Conservation (phyloP, 1,284 basidiomycete species). For the Sphaerobolus stellatus region DNA sequence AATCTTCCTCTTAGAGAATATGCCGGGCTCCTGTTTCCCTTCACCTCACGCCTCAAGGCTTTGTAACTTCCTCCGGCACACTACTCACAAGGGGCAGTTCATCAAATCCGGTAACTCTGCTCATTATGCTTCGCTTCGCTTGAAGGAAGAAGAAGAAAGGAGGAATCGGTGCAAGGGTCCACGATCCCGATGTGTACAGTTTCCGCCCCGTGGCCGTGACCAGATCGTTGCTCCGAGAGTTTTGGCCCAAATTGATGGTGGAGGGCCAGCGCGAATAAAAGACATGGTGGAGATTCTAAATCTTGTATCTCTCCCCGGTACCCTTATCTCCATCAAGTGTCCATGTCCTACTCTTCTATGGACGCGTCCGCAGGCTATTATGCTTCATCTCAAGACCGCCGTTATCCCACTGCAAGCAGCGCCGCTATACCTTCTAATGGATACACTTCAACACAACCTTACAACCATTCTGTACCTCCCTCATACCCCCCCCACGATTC, state of each 20-base stretch:
- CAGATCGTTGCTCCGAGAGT: not conserved
- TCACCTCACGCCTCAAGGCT: slow-evolving; percentile 14
- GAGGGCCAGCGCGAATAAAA: not conserved
- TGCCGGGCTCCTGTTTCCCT: slow-evolving; percentile 11
- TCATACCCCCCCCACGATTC: no score
- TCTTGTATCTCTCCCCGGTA: not conserved
- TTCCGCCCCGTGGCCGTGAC: slow-evolving; percentile 4
- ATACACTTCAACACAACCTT: not conserved
- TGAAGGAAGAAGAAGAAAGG: slow-evolving; percentile 1
- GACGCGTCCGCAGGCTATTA: not conserved
- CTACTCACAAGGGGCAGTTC: slow-evolving; percentile 2
- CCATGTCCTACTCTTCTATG: slow-evolving; percentile 2
- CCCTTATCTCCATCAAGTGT: not conserved
- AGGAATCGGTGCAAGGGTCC: slow-evolving; percentile 6
- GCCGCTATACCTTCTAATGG: slow-evolving; percentile 1
- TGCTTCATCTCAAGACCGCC: not conserved
- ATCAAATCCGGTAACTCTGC: slow-evolving; percentile 4
- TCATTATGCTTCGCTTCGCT: slow-evolving; percentile 8
- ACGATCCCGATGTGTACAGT: not conserved
- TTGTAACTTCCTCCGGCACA: slow-evolving; percentile 7
- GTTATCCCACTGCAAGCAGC: not conserved
- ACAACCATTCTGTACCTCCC: not conserved
- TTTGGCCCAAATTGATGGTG: not conserved
- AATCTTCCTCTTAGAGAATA: slow-evolving; percentile 6
- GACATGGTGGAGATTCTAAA: slow-evolving; percentile 1